phyloP scores from a whole-genome alignment of 805 yeast species.

The Candida fluviatilis region DNA sequence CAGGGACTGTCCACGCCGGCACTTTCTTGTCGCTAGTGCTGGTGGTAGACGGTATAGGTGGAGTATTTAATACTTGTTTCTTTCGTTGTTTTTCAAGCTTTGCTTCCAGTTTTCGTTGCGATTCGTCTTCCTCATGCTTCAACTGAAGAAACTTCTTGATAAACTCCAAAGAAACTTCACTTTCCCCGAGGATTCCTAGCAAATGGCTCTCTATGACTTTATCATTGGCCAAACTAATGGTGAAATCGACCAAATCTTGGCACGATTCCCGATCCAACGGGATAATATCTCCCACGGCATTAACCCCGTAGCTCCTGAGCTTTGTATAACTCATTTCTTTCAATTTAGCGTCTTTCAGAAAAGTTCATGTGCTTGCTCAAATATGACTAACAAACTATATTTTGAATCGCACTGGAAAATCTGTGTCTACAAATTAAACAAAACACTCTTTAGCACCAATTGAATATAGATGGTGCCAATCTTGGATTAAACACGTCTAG shows the following conservation, averaged over 20 bases:
- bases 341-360: background rate
- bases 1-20: background rate
- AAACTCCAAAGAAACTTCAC: slow-evolving; percentile 48
- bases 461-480: no score
- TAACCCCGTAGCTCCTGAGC: slow-evolving; percentile 22
- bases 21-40: background rate
- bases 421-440: no score
- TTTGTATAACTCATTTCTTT: slow-evolving; percentile 7
- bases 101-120: background rate
- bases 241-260: slow-evolving; percentile 51
- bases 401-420: no score
- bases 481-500: no score
- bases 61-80: background rate
- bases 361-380: no score
- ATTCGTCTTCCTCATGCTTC: slow-evolving; percentile 12
- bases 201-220: slow-evolving; percentile 50
- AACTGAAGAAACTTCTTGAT: slow-evolving; percentile 40
- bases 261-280: slow-evolving; percentile 60
- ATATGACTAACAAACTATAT: no score
- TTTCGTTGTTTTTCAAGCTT: background rate
- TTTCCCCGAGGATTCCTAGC: slow-evolving; percentile 52
- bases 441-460: no score
- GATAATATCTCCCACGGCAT: slow-evolving; percentile 33
- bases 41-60: background rate
- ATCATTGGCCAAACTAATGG: slow-evolving; percentile 42